Percentiles rank a stretch among this genome's conserved stretches.
Evolutionary conservation across 2,329 filamentous ascomycete species (phyloP).

Genomic region (Colletotrichum liaoningense): DNA sequence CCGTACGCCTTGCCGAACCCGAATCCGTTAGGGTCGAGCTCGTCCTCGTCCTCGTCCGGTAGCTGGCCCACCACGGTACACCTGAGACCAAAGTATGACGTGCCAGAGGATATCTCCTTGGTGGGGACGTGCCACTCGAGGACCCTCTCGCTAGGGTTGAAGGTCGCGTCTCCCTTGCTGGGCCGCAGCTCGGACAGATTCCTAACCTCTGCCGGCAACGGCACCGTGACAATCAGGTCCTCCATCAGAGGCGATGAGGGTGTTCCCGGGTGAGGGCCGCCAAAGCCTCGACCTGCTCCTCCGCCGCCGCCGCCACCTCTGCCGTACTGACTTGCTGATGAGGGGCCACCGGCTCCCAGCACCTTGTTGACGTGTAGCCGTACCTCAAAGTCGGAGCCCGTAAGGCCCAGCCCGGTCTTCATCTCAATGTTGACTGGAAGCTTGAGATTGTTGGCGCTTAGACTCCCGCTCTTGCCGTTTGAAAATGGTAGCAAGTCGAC

Average conservation of each 20-base stretch:
- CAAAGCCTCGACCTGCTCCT: constrained; percentile 52
- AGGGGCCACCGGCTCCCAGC: constrained; percentile 51
- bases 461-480: constrained; percentile 64
- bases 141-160: constrained; percentile 76
- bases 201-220: constrained; percentile 81
- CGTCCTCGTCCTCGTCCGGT: constrained; percentile 60
- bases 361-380: constrained; percentile 79
- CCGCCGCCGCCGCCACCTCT: constrained; percentile 53
- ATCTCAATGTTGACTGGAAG: constrained; percentile 87
- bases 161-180: constrained; percentile 85
- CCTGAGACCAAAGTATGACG: constrained; percentile 77
- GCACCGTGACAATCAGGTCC: constrained; percentile 81
- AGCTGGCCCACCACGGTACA: constrained; percentile 81
- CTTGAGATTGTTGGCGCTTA: constrained; percentile 74
- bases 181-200: constrained; percentile 87
- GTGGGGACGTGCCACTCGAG: constrained; percentile 87
- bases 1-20: constrained; percentile 63
- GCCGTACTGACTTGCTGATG: constrained; percentile 49
- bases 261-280: constrained; percentile 62
- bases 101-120: constrained; percentile 78
- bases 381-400: constrained; percentile 89
- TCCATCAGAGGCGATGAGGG: constrained; percentile 75
- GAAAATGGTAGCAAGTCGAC: constrained; percentile 86
- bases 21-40: constrained; percentile 62
- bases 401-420: constrained; percentile 79